Evolutionary conservation across 768 basidiomycete species (phyloP), one percentile per base, ranked within the genome.

Genomic region (Leccinum truebloodii): DNA sequence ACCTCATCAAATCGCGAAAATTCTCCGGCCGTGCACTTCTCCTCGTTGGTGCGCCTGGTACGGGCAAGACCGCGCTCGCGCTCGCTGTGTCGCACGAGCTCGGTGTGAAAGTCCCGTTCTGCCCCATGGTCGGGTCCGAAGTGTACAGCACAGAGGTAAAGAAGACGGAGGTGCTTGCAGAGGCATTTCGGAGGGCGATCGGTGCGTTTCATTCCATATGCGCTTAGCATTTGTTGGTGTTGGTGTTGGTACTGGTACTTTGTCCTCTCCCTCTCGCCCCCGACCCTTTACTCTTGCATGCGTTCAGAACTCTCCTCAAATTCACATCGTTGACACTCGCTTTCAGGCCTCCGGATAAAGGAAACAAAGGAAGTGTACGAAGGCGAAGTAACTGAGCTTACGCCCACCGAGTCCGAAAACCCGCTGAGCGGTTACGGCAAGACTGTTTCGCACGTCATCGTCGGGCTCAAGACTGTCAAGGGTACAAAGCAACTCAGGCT

Each of bases 351-450:
- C 39, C 87, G 96, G 73, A 97, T 98, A 81, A 98, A 98, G 76
- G 97, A 98, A 76, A 98, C 95, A 6, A 98, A 99, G 73, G 94
- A 97, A 70, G 95, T 98, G 7, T 98, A 95, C 75, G 96, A 98
- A 74, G 96, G 97, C 61, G 96, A 99, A 77, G 92, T 99, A 18
- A 98, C 96, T 9, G 96, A 98, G 70, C 78, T 98, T 61, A 97
- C 96, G 4, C 97, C 97, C 3, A 86, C 93, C 22, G 97, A 98
- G 77, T 85, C 96, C 14, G 96, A 98, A 75, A 98, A 98, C 76
- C 97, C 97, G 28, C 81, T 98, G 50, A 94, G 91, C 57, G 95
- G 96, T 46, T 98, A 98, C 73, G 97, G 97, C 62, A 99, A 98
- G 78, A 98, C 96, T 2, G 92, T 98, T 55, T 94, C 94, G n/a